These are phyloP conservation scores for Epichloe bromicola DNA, from an alignment of 2,329 filamentous ascomycete genomes.

Conservation along the genomic window DNA sequence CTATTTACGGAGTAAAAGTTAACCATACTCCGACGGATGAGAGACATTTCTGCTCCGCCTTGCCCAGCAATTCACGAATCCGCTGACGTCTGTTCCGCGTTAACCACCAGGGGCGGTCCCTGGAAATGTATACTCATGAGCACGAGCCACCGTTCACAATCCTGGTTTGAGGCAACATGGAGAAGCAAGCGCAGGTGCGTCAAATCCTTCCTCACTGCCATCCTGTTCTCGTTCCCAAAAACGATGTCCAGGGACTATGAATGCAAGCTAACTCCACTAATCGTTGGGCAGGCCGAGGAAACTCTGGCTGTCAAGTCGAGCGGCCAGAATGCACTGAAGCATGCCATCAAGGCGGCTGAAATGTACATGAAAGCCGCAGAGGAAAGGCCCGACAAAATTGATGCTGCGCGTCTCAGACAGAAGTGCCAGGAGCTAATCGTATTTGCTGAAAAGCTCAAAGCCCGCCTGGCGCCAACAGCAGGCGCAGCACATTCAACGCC, in stretches of 20 bases:
- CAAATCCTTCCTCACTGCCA: background rate
- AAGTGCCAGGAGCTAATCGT: constrained; percentile 60
- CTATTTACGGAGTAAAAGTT: too few relatives aligned
- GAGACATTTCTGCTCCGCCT: background rate
- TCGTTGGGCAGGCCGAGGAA: constrained; percentile 22
- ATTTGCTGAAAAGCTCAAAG: constrained; percentile 65
- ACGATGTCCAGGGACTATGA: background rate
- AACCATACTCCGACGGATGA: too few relatives aligned
- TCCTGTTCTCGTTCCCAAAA: background rate
- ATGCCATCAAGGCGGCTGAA: constrained; percentile 67
- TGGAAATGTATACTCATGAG: too few relatives aligned
- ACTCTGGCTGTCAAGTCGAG: constrained; percentile 21
- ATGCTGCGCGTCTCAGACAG: constrained; percentile 52
- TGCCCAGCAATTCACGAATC: background rate
- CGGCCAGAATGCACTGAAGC: constrained; percentile 49
- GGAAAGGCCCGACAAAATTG: constrained; percentile 43
- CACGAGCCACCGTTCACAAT: background rate
- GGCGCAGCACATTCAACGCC: background rate
- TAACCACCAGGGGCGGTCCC: too few relatives aligned
- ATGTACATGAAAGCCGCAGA: constrained; percentile 66
- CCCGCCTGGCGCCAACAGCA: constrained; percentile 6
- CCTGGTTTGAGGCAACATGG: constrained; percentile 16
- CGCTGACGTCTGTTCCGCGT: background rate
- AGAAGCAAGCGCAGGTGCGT: constrained; percentile 25
- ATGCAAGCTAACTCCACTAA: background rate